Evolutionary conservation across 495 filamentous ascomycete species (phyloP).

Genomic region (Aspergillus conjunctus): DNA sequence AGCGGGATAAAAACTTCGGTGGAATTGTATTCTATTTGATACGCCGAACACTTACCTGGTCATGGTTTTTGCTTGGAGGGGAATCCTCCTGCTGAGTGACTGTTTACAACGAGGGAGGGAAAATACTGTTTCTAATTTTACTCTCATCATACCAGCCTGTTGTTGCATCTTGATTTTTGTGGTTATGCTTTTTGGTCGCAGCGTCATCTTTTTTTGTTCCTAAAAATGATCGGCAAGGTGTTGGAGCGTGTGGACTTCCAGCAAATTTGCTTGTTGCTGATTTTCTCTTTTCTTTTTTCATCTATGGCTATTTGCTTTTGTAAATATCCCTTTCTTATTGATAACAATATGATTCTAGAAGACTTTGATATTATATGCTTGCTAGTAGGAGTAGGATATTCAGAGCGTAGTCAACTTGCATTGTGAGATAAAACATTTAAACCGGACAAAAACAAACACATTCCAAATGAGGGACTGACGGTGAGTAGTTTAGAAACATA

Average conservation of each 20-base stretch:
- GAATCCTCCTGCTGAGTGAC: constrained; percentile 8
- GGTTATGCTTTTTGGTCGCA: constrained; percentile 18
- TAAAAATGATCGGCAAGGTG: constrained; percentile 34
- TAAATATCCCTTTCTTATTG: constrained; percentile 24
- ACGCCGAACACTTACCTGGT: constrained; percentile 13
- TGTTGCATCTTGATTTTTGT: constrained; percentile 4
- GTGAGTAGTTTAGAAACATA: no score
- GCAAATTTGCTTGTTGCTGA: constrained; percentile 18
- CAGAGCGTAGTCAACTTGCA: no score
- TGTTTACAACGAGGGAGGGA: not conserved
- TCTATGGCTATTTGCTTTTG: not conserved
- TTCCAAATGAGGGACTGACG: no score
- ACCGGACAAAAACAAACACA: no score
- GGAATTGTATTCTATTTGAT: constrained; percentile 14
- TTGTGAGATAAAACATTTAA: no score
- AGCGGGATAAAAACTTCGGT: constrained; percentile 13
- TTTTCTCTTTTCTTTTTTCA: constrained; percentile 14
- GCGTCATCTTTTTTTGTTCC: constrained; percentile 24
- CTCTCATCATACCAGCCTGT: not conserved
- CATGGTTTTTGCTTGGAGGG: constrained; percentile 8
- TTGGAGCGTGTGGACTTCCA: constrained; percentile 36
- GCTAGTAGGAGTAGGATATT: not conserved
- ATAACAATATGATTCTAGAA: constrained; percentile 17
- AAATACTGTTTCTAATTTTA: not conserved
- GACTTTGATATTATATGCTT: not conserved